Base-by-base conservation (phyloP, 2,329 filamentous ascomycete genomes). In the Fusarium heterosporum region DNA sequence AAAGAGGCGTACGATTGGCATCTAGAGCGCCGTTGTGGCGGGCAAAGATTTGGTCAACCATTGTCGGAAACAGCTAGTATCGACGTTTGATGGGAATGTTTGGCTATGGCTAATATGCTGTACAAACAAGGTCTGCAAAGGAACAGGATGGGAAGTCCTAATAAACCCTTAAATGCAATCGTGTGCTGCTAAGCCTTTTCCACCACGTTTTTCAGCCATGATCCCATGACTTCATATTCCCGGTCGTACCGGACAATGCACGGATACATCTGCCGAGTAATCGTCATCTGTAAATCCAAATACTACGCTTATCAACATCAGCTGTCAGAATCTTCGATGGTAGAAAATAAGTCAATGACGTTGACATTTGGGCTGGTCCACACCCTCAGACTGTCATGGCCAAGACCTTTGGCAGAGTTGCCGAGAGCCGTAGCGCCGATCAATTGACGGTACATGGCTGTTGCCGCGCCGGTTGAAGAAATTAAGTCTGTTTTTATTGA, bases 211-310 rank as follows among this genome's bases (percentile, higher is more conserved):
- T 40, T 30, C 16, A 34, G 3, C 2, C 11, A 19, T 9, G 8
- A 16, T 14, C 36, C n/a, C 19, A 63, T 63, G 50, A 63, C 51
- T 57, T 63, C 58, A 63, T 58, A 40, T 26, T 26, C 2, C 47
- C 48, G 50, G 29, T 1, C 8, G 19, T 51, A 12, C 39, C 43
- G 45, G 38, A 2, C 8, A 1, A 3, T 13, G 34, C 1, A 38
- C 51, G 60, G 58, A 36, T 57, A 38, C 6, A 41, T 13, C 9
- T 63, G 58, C 60, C 58, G 60, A 58, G 54, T 59, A 58, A 17
- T 46, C 52, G 58, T 63, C 60, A 62, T 63, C 6, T 17, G 9
- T 2, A 2, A 1, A 14, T 3, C 3, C 9, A 46, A 22, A 3
- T 8, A 11, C 11, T 25, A 28, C 22, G 19, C 39, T 45, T 17